Percentiles rank a stretch among this genome's conserved stretches.
Evolutionary conservation across 352 stramenopile species (phyloP).

Genomic region (Globisporangium ultimum): DNA sequence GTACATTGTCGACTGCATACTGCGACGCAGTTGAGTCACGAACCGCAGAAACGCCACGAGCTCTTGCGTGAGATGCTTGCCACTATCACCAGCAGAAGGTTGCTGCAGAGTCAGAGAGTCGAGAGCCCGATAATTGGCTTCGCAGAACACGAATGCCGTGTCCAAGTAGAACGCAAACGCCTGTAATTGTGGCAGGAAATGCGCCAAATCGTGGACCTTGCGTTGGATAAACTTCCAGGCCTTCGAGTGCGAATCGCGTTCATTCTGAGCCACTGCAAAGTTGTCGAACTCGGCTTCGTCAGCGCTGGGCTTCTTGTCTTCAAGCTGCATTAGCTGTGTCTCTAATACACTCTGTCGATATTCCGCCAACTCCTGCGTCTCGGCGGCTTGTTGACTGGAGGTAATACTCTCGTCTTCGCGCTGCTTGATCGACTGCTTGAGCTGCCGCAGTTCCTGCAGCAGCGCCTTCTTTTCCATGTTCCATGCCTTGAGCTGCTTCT

Average conservation of each 20-base stretch:
- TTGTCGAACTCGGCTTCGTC: slow-evolving; percentile 9
- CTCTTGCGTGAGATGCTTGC: slow-evolving; percentile 9
- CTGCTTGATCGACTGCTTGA: slow-evolving; percentile 11
- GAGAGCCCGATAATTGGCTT: slow-evolving; percentile 27
- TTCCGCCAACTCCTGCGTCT: background rate
- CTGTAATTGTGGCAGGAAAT: slow-evolving; percentile 46
- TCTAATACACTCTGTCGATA: slow-evolving; percentile 8
- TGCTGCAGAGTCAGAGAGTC: slow-evolving; percentile 21
- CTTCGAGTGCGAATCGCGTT: slow-evolving; percentile 2
- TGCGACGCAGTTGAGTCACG: slow-evolving; percentile 14
- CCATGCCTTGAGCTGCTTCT: slow-evolving; percentile 7
- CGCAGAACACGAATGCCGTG: slow-evolving; percentile 32
- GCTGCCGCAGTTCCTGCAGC: slow-evolving; percentile 12
- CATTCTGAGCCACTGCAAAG: background rate
- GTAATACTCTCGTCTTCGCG: background rate
- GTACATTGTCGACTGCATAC: slow-evolving; percentile 8
- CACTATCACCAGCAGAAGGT: background rate
- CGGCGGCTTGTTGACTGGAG: background rate
- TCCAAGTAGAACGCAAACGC: slow-evolving; percentile 25
- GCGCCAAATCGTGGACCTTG: slow-evolving; percentile 23
- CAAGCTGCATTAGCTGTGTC: slow-evolving; percentile 13
- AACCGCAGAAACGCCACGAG: slow-evolving; percentile 24
- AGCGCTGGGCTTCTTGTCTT: slow-evolving; percentile 7
- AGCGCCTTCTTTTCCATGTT: slow-evolving; percentile 19
- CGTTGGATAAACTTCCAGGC: slow-evolving; percentile 16